Percentiles rank a stretch among this genome's conserved stretches.
phyloP scores from a whole-genome alignment of 495 filamentous ascomycete genomes.

The Bryoglossum gracile region DNA sequence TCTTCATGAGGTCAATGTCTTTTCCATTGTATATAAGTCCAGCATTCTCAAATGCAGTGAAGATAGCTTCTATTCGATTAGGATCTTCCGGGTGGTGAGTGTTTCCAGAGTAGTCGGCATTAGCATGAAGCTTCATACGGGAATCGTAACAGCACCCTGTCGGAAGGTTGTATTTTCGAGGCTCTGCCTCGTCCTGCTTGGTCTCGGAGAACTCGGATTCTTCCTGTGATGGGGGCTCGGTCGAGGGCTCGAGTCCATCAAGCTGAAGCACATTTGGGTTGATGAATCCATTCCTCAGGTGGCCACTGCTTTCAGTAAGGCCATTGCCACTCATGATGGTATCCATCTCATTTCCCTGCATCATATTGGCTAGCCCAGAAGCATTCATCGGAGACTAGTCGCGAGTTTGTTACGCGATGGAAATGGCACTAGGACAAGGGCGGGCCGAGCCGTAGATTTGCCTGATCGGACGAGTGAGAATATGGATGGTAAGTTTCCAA shows the following conservation, averaged over 20 bases:
- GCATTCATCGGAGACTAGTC: no score
- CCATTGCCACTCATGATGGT: no score
- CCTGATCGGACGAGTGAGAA: no score
- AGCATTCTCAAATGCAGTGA: constrained; percentile 69
- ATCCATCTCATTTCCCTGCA: no score
- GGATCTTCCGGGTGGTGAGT: constrained; percentile 94
- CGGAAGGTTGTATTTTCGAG: constrained; percentile 37
- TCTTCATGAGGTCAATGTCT: constrained; percentile 36
- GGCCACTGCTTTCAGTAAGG: no score
- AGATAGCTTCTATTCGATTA: constrained; percentile 80
- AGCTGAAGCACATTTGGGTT: constrained; percentile 19
- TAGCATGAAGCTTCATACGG: constrained; percentile 87
- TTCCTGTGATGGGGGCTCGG: background rate
- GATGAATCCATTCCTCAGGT: constrained; percentile 19
- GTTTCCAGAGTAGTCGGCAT: constrained; percentile 55
- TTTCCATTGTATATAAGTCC: constrained; percentile 58
- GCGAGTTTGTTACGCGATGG: no score
- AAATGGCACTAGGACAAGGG: no score
- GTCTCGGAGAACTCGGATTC: background rate
- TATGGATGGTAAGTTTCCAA: no score
- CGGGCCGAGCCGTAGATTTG: no score
- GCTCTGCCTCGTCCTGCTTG: background rate
- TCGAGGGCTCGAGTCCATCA: no score
- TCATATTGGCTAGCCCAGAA: no score
- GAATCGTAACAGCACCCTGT: constrained; percentile 84